Evolutionary conservation across 495 filamentous ascomycete genomes (phyloP), one percentile per base, ranked within the genome.

Genomic region (Penicillium odoratum): DNA sequence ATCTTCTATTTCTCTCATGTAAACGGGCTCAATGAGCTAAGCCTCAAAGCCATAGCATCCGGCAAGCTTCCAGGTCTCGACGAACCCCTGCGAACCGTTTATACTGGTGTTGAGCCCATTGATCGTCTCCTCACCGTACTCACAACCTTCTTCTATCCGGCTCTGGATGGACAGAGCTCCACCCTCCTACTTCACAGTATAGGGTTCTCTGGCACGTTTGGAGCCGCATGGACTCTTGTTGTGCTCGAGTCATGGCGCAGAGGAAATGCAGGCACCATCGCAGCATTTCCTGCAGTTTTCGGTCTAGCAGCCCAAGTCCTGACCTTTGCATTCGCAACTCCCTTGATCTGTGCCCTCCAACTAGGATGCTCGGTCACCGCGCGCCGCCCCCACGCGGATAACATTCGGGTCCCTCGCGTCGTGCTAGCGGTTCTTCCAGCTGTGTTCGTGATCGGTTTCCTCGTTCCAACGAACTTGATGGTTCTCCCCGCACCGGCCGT

Each of bases 261-360:
- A 30, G 84, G 84, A 0, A 86, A 87, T 61, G 66, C 74, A 18
- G 76, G 81, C 36, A 77, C 72, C 15, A 46, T 80, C 3, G 74
- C 82, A 51, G 77, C 79, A 26, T 84, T 76, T 51, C 74, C 80
- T 36, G 71, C 72, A 8, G 61, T 78, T 8, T 75, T 81, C 50
- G 85, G 85, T 7, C 43, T 87, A 7, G 7, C 74, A 5, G 75
- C 83, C 25, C 85, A 88, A 64, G 74, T 74, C 6, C 40, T 80
- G 34, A 76, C 80, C 15, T 85, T 79, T 55, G 80, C 83, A 18
- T 73, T 84, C 44, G 75, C 79, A 3, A 68, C 77, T 1, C 85
- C 85, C 3, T 63, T 86, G 10, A 80, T 78, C 53, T 68, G 81
- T 36, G 69, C 72, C 11, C 48, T 83, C 1, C 81, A 88, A 33